Evolutionary conservation across 805 yeast genomes (phyloP), one percentile per base, ranked within the genome.

Genomic region (Suhomyces faveliae): DNA sequence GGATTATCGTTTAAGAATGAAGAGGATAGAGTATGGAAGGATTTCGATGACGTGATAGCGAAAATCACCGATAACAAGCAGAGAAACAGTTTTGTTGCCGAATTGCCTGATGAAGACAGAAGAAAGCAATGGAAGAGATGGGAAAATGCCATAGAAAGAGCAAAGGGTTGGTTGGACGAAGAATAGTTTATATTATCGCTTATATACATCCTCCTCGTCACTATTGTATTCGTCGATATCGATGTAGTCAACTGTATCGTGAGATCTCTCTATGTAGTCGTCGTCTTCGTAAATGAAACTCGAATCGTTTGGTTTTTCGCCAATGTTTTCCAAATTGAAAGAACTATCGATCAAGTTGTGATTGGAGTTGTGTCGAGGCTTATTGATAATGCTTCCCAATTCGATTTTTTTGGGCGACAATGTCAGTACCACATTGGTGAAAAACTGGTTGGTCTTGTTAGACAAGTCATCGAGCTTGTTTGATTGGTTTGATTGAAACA

Each of bases 121-220:
- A 74, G 83, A 49, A 76, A 71, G 55, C 68, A 68, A 56, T 87
- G 92, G 87, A 72, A 71, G 43, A 70, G 84, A 54, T 91, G 98
- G 98, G 88, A 87, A 61, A 77, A 80, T 40, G 98, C 96, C 2
- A 81, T 91, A 17, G 83, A 80, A 58, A 78, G 95, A 59, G 85
- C 96, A 24, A 78, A 70, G 52, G 91, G 89, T 40, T 91, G 98
- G 98, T 71, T 87, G 51, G 74, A 71, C 43, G 76, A 72, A 20
- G 55, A 47, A 33, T 17, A 33, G 19, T 3, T 17, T 33, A 33
- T 33, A 15, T 11, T 15, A 17, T 10, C n/a, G 15, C 21, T 33
- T 33, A 33, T 33, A 33, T 33, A 17, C 40, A 37, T 19, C 22
- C 24, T 27, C 40, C 8, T 40, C 43, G 24, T 47, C 51, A 37